Base-by-base conservation (phyloP, 2,329 filamentous ascomycete genomes). In the Penicillium capsulatum region DNA sequence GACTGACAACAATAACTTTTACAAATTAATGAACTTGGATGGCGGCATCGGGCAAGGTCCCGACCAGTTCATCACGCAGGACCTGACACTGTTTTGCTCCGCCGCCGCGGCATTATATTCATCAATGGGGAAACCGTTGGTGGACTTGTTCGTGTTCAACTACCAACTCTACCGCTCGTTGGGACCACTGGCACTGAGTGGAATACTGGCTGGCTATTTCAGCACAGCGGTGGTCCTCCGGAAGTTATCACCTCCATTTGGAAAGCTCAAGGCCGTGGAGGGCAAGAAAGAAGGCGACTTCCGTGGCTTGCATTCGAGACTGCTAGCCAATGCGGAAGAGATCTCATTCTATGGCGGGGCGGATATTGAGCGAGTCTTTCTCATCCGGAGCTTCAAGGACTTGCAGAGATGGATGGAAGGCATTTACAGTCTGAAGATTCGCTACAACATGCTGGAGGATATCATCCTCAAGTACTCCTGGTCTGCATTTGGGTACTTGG, bases 391-490 rank as follows among this genome's bases (percentile, higher is more conserved):
- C 54, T 98, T 96, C 72, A 87, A 84, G 63, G 92, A 91, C 32
- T 74, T 98, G 17, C 92, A 92, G 65, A 83, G 80, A 48, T 96
- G 90, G 86, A 97, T 98, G 91, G 92, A 98, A 63, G 84, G 87
- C 31, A 96, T 98, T 50, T 98, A 98, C 68, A 90, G 89, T 65
- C 81, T 97, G 51, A 96, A 96, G 67, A 95, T 98, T 51, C 83
- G 89, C 11, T 98, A 98, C 71, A 98, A 97, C 63, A 98, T 98
- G 72, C 80, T 98, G 0, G 92, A 98, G 62, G 92, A 98, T 63
- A 95, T 98, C 58, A 88, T 98, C 34, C 72, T 98, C 44, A 98
- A 98, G 64, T 98, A 98, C 63, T 92, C 88, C 50, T 98, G 92
- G 92, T 97, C 90, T 48, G 92, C 92, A 0, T 95, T 96, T 59